phyloP scores from a whole-genome alignment of 495 filamentous ascomycete genomes.

The Jackrogersella multiformis region DNA sequence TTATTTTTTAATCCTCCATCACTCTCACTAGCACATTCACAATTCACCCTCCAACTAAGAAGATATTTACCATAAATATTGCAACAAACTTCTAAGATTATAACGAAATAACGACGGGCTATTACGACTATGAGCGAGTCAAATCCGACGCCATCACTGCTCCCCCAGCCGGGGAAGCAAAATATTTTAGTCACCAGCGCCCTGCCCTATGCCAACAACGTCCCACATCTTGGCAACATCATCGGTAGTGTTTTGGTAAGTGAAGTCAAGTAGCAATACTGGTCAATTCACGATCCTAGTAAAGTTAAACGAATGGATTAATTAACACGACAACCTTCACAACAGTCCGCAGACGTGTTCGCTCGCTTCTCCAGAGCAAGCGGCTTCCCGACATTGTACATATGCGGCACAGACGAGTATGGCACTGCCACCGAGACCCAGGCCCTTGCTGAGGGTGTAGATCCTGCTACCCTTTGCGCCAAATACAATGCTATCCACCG shows the following conservation, averaged over 20 bases:
- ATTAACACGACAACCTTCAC: slow-evolving; percentile 1
- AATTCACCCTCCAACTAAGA: slow-evolving; percentile 2
- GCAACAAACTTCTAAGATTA: too few relatives aligned
- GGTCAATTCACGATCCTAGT: too few relatives aligned
- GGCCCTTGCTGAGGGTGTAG: slow-evolving; percentile 48
- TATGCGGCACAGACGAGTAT: slow-evolving; percentile 66
- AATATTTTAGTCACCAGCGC: slow-evolving; percentile 71
- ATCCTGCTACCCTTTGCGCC: slow-evolving; percentile 49
- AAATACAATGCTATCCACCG: slow-evolving; percentile 53
- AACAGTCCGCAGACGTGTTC: slow-evolving; percentile 56
- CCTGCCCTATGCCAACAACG: slow-evolving; percentile 93
- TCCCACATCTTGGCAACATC: slow-evolving; percentile 94
- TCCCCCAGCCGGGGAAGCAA: slow-evolving; percentile 59
- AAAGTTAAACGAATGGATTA: not conserved
- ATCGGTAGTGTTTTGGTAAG: slow-evolving; percentile 80
- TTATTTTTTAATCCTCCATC: not conserved
- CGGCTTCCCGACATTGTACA: slow-evolving; percentile 69
- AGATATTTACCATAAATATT: too few relatives aligned
- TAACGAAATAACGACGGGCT: too few relatives aligned
- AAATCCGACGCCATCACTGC: slow-evolving; percentile 23
- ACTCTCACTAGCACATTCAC: not conserved
- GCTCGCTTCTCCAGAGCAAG: slow-evolving; percentile 75
- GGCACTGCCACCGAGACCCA: slow-evolving; percentile 54
- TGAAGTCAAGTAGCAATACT: slow-evolving; percentile 69
- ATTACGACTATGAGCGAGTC: slow-evolving; percentile 31